Evolutionary conservation across 148 eudicot species (phyloP), one percentile per base, ranked within the genome.

Genomic region (Nepenthes mirabilis): DNA sequence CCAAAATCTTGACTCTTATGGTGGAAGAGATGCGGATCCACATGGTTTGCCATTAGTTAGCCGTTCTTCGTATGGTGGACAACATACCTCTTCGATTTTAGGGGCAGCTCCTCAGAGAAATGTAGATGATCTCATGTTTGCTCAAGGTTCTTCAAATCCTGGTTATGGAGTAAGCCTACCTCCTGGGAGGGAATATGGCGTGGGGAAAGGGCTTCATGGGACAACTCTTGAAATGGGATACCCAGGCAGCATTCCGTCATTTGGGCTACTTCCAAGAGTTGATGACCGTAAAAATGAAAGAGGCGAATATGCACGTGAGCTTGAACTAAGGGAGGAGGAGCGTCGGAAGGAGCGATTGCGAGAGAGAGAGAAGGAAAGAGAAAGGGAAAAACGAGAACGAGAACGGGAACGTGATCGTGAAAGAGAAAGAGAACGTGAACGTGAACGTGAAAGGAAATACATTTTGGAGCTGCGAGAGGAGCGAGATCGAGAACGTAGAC

Each of bases 91-190:
- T 47, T 93, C 98, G 47, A 88, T 93, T 66, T 69, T 93, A 66
- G 96, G 98, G 55, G 94, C 96, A 23, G 98, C 91, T 45, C 96
- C 98, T 3, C 81, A 69, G 66, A 80, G 88, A 72, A 81, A 65
- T 48, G 66, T 75, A 11, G 96, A 93, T 9, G 94, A 85, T 67
- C 77, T 80, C 37, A 34, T 79, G 65, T 82, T 82, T 80, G 71
- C 79, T 51, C 95, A 80, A 70, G 55, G 71, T 65, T 80, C 95
- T 66, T 74, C 86, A 50, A 85, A 88, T 72, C 94, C 98, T 64
- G 91, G 96, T 52, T 93, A 93, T 77, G 98, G 98, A 66, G 90
- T 93, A 51, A 93, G 98, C 75, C 81, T 93, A 55, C 98, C 98
- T 63, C 96, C 98, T 43, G 98, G 98, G 9, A 93, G 98, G 71